phyloP scores from a whole-genome alignment of 116 monocot species.

The Cymodocea nodosa region DNA sequence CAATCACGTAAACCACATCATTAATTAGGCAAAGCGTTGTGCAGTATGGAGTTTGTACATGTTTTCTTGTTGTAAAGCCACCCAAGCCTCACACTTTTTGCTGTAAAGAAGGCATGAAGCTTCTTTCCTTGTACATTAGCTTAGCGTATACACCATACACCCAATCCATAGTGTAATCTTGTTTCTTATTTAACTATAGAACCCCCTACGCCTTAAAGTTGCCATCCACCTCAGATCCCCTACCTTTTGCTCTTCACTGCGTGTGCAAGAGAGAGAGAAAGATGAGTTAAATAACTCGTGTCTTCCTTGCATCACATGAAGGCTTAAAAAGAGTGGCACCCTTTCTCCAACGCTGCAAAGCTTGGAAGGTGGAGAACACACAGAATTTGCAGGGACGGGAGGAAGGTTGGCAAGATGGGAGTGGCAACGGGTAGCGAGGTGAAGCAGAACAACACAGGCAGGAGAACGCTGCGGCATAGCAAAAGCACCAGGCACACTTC shows the following conservation, averaged over 20 bases:
- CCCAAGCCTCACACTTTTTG: background rate
- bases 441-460: conserved; percentile 50
- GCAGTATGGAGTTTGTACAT: background rate
- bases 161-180: background rate
- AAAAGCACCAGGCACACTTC: conserved; percentile 26
- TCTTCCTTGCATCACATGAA: background rate
- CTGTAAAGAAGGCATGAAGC: conserved; percentile 6
- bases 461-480: conserved; percentile 42
- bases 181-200: too few species aligned
- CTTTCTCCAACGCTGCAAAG: background rate
- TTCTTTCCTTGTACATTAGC: background rate
- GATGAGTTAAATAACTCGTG: background rate
- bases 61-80: conserved; percentile 8
- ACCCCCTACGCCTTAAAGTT: background rate
- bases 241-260: background rate
- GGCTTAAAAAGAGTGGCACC: background rate
- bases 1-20: background rate
- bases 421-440: conserved; percentile 22
- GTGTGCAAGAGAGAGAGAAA: background rate
- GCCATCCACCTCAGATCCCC: background rate
- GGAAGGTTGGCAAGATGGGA: conserved; percentile 22
- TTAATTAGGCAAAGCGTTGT: background rate
- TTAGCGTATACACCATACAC: background rate
- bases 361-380: too few species aligned
- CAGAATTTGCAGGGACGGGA: background rate